These are phyloP conservation scores for Erythrobasidium hasegawianum DNA, from an alignment of 1,284 basidiomycete species.

Conservation along the genomic window DNA sequence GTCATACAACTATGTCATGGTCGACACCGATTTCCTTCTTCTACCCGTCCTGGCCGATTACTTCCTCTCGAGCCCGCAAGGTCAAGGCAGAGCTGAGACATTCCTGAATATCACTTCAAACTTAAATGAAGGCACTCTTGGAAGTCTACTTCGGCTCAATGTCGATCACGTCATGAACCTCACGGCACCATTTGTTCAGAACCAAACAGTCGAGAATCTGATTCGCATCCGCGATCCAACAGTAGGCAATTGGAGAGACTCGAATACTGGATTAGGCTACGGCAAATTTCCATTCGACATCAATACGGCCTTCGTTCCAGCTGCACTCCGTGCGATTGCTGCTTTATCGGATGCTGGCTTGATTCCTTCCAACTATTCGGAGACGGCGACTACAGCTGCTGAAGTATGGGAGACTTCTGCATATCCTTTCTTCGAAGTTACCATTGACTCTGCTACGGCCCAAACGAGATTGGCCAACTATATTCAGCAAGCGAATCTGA, in stretches of 20 bases:
- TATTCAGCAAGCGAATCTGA: slow-evolving; percentile 51
- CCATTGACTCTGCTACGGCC: slow-evolving; percentile 48
- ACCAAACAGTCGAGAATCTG: slow-evolving; percentile 45
- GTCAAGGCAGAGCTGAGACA: slow-evolving; percentile 47
- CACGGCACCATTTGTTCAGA: slow-evolving; percentile 49
- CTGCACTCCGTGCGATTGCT: slow-evolving; percentile 54
- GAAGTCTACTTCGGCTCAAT: slow-evolving; percentile 49
- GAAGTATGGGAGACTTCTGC: slow-evolving; percentile 53
- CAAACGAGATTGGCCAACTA: slow-evolving; percentile 52
- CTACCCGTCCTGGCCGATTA: slow-evolving; percentile 53
- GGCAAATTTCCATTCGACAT: slow-evolving; percentile 56
- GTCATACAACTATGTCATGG: slow-evolving; percentile 52
- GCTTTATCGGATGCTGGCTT: slow-evolving; percentile 50
- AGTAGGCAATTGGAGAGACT: slow-evolving; percentile 58
- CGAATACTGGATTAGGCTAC: slow-evolving; percentile 54
- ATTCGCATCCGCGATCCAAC: slow-evolving; percentile 50
- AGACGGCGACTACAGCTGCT: slow-evolving; percentile 48
- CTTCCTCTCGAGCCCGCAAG: slow-evolving; percentile 10
- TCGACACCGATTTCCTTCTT: slow-evolving; percentile 53
- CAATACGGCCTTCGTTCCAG: slow-evolving; percentile 55
- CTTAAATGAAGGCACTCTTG: slow-evolving; percentile 52
- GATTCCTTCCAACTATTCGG: slow-evolving; percentile 47
- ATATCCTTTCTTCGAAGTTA: slow-evolving; percentile 53
- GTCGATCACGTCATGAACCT: slow-evolving; percentile 47
- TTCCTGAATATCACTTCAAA: slow-evolving; percentile 48